These are phyloP conservation scores for Citrus inodora DNA, from an alignment of 345 rosid genomes.

Conservation along the genomic window DNA sequence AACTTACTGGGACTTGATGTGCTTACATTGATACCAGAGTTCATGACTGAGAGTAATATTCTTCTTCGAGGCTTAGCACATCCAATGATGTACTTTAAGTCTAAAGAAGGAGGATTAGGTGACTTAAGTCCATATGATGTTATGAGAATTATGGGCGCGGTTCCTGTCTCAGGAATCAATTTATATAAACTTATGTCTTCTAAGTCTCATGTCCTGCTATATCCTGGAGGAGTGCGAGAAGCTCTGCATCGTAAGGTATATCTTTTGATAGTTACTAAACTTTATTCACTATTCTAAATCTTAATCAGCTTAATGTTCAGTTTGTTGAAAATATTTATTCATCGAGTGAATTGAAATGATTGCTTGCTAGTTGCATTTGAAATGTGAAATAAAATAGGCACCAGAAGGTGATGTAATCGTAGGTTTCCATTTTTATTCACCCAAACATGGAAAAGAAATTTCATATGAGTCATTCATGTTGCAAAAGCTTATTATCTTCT, in stretches of 20 bases:
- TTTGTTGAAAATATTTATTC: not conserved
- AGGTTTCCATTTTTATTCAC: not conserved
- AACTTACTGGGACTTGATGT: slow-evolving; percentile 47
- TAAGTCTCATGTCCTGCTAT: slow-evolving; percentile 58
- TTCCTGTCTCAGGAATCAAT: slow-evolving; percentile 56
- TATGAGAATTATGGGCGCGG: slow-evolving; percentile 57
- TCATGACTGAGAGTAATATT: slow-evolving; percentile 36
- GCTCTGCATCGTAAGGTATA: slow-evolving; percentile 63
- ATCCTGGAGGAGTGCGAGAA: slow-evolving; percentile 80
- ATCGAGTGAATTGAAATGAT: not conserved
- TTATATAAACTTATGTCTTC: slow-evolving; percentile 60
- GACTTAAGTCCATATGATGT: slow-evolving; percentile 27
- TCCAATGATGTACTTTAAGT: slow-evolving; percentile 33
- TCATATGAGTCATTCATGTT: not conserved
- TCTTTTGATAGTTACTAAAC: not conserved
- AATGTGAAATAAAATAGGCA: not conserved
- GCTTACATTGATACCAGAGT: slow-evolving; percentile 18
- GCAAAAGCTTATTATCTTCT: too few species aligned
- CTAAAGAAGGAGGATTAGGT: slow-evolving; percentile 10
- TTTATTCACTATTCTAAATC: not conserved
- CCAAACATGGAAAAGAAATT: not conserved
- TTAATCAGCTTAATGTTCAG: not conserved
- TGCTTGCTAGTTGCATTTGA: not conserved
- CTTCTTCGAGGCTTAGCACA: slow-evolving; percentile 48
- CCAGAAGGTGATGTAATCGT: not conserved